Evolutionary conservation across 768 basidiomycete genomes (phyloP), one percentile per base, ranked within the genome.

Genomic region (Trichaptum fuscoviolaceum): DNA sequence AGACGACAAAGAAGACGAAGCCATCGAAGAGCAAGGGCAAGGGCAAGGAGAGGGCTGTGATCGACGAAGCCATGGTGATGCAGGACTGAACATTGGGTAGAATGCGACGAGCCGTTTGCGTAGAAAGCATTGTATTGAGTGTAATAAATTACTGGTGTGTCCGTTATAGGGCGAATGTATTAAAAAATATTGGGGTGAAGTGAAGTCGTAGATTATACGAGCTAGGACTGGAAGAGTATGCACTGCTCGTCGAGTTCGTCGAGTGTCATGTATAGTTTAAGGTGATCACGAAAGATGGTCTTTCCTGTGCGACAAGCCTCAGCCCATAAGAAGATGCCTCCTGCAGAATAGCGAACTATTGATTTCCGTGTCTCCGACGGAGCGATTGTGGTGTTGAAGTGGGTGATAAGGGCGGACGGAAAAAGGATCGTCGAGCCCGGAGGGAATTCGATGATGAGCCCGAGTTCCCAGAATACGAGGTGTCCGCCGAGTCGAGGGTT

Each of bases 381-480:
- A 3, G 5, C 12, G 23, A 73, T 64, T 15, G 69, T 57, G 0
- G 63, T 65, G 60, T 74, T 74, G 23, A 68, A 66, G 57, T 74
- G 72, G 9, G 35, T 57, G 2, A 71, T 24, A 12, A 65, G 57
- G 0, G 69, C 70, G 10, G 72, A 74, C 0, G 72, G 68, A 8
- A 71, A 63, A 15, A 70, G 58, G 18, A 71, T 67, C 20, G 65
- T 65, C 5, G 67, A 34, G 2, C 71, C 72, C 0, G 70, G 65
- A 7, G 70, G 73, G 62, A 71, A 70, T 23, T 68, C 67, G 12
- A 73, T 58, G 17, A 70, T 30, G 35, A 73, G 64, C 4, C 67
- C 65, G 24, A 69, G 27, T 17, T 71, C 67, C 12, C 63, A 64
- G 0, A 74, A 61, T 18, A 69, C 62, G 6, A 73, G n/a, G 52